Evolutionary conservation across 495 filamentous ascomycete species (phyloP).

Genomic region (Penicillium coffeae): DNA sequence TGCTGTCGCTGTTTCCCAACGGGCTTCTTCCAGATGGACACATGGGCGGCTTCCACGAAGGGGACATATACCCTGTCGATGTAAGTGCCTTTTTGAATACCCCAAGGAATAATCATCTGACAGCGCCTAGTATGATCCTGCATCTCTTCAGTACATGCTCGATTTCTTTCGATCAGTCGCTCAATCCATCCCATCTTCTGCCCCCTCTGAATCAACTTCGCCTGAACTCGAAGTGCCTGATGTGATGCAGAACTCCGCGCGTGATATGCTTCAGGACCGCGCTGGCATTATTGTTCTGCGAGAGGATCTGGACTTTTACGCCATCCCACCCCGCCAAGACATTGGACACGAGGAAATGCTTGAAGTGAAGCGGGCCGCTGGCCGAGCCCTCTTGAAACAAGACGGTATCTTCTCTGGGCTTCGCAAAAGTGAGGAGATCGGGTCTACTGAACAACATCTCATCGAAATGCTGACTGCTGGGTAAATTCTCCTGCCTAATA

Average conservation of each 20-base stretch:
- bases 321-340: slow-evolving; percentile 80
- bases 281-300: slow-evolving; percentile 96
- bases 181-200: slow-evolving; percentile 78
- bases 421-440: slow-evolving; percentile 89
- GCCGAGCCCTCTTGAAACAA: slow-evolving; percentile 78
- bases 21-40: slow-evolving; percentile 96
- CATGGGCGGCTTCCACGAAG: slow-evolving; percentile 87
- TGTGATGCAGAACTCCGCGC: slow-evolving; percentile 61
- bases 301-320: slow-evolving; percentile 97
- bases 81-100: slow-evolving; percentile 55
- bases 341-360: slow-evolving; percentile 92
- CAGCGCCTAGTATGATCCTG: slow-evolving; percentile 82
- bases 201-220: slow-evolving; percentile 56
- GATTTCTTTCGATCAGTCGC: slow-evolving; percentile 97
- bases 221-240: slow-evolving; percentile 65
- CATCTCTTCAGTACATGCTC: slow-evolving; percentile 96
- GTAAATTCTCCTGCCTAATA: slow-evolving; percentile 50
- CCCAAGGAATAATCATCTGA: slow-evolving; percentile 62
- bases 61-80: slow-evolving; percentile 94
- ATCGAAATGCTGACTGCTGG: slow-evolving; percentile 99
- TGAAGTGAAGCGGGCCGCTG: slow-evolving; percentile 92
- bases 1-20: slow-evolving; percentile 98
- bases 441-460: slow-evolving; percentile 95
- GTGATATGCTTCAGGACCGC: slow-evolving; percentile 78
- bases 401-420: slow-evolving; percentile 95